Percentiles rank a stretch among this genome's conserved stretches.
Evolutionary conservation across 331 rosid species (phyloP).

Genomic region (Saraca asoca): DNA sequence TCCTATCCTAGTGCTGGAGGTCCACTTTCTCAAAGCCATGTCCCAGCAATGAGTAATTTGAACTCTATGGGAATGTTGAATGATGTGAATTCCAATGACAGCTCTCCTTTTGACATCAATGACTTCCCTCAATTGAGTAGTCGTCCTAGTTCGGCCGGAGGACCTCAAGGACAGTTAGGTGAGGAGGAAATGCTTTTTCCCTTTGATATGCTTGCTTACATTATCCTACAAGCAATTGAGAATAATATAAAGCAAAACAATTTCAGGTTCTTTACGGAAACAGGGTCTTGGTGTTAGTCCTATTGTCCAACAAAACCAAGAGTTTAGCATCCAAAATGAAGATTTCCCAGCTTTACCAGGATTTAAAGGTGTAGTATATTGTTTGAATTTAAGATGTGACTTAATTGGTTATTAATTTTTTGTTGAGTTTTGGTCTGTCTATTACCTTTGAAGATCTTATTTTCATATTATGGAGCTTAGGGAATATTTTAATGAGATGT

Average conservation of each 20-base stretch:
- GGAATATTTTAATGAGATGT: constrained; percentile 2
- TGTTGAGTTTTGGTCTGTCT: constrained; percentile 3
- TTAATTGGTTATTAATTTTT: constrained; percentile 9
- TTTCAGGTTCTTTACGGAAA: constrained; percentile 88
- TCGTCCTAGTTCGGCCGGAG: constrained; percentile 96
- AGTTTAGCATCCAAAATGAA: constrained; percentile 95
- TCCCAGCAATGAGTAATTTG: constrained; percentile 67
- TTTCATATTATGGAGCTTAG: constrained; percentile 11
- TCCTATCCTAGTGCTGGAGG: constrained; percentile 90
- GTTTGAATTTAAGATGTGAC: constrained; percentile 15
- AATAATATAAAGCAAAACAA: constrained; percentile 25
- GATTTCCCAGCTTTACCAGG: constrained; percentile 97
- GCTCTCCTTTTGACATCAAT: constrained; percentile 83
- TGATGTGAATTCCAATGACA: constrained; percentile 75
- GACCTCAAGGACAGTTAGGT: constrained; percentile 97
- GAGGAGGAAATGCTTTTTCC: constrained; percentile 14
- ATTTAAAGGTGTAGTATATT: constrained; percentile 73
- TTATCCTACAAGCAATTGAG: constrained; percentile 10
- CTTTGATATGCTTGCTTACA: constrained; percentile 14
- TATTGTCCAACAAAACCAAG: constrained; percentile 93
- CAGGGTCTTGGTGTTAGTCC: constrained; percentile 95
- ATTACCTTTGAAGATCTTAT: neutral
- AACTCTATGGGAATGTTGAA: constrained; percentile 91
- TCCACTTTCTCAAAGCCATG: constrained; percentile 79
- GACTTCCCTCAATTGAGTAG: constrained; percentile 89